These are phyloP conservation scores for Suillus variegatus DNA, from an alignment of 768 basidiomycete genomes.

Conservation along the genomic window DNA sequence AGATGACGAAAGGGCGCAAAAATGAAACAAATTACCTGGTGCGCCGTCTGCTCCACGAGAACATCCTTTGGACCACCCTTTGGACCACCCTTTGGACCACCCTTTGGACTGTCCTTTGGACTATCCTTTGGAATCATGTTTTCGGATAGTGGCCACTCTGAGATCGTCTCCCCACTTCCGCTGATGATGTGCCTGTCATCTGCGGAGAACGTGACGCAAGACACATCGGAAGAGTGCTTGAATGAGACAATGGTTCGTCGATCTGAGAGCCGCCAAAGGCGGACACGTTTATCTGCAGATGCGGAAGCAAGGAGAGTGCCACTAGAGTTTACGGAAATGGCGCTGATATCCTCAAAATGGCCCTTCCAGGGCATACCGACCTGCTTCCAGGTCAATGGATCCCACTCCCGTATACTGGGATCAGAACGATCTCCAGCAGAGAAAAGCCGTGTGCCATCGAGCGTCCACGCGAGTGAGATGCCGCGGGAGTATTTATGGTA, in stretches of 20 bases:
- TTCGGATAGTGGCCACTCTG: background rate
- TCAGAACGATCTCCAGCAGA: background rate
- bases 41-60: background rate
- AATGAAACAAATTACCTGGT: background rate
- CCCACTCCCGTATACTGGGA: background rate
- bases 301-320: background rate
- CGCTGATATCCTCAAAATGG: background rate
- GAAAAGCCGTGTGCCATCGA: background rate
- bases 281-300: background rate
- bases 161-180: background rate
- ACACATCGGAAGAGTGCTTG: rapidly evolving
- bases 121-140: background rate
- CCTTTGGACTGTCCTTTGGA: no score
- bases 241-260: background rate
- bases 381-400: background rate
- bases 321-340: background rate
- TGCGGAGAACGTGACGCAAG: background rate
- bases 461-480: background rate
- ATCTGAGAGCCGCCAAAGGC: background rate
- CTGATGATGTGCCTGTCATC: background rate
- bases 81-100: no score
- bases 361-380: background rate
- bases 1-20: background rate
- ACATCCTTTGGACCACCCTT: background rate
- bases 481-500: no score